A percentile compares a stretch with the other conserved stretches of the same genome.
phyloP scores from a whole-genome alignment of 257 asterid genomes.

The Capsicum baccatum region DNA sequence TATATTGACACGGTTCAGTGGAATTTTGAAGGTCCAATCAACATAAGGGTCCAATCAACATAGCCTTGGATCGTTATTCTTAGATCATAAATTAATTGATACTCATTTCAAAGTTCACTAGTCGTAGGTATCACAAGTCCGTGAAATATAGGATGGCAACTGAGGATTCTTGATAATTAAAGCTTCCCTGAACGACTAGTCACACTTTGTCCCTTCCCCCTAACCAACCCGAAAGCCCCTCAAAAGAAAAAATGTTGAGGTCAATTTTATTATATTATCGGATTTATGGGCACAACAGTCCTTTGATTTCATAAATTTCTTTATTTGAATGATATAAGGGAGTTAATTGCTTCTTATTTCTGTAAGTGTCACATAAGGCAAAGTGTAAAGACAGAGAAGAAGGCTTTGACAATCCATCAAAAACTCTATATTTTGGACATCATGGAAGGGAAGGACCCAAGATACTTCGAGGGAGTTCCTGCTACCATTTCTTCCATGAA shows the following conservation, averaged over 20 bases:
- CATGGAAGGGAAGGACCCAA: slow-evolving; percentile 3
- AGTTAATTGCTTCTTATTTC: slow-evolving; percentile 4
- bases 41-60: neutral
- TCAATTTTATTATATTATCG: neutral
- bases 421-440: neutral
- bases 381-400: neutral
- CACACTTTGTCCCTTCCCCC: neutral
- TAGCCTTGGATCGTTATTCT: neutral
- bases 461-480: neutral
- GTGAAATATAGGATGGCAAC: slow-evolving; percentile 12
- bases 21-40: neutral
- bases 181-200: neutral
- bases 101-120: neutral
- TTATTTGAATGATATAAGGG: slow-evolving; percentile 4
- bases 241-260: neutral
- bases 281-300: neutral
- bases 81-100: neutral
- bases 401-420: neutral
- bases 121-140: neutral
- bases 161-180: slow-evolving; percentile 3
- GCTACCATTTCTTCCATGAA: slow-evolving; percentile 22
- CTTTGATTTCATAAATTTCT: neutral
- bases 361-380: neutral
- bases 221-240: neutral
- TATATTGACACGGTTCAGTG: neutral